phyloP scores from a whole-genome alignment of 305 asterid species.

The Solanum hybrid region DNA sequence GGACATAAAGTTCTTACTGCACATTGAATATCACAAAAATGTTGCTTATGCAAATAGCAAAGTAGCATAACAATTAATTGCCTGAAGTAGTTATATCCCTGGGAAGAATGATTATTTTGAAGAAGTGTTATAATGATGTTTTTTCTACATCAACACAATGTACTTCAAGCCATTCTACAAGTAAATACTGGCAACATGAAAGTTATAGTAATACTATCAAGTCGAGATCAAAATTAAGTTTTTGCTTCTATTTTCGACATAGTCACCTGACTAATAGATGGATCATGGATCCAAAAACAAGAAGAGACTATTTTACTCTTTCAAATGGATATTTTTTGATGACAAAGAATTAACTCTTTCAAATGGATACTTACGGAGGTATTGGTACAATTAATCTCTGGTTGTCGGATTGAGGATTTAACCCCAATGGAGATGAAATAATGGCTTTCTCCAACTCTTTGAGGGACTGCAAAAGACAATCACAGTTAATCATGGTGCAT shows the following conservation, averaged over 20 bases:
- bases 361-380: conserved; percentile 64
- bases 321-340: conserved; percentile 8
- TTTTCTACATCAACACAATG: not conserved
- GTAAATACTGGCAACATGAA: not conserved
- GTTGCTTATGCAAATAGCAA: not conserved
- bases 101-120: not conserved
- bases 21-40: not conserved
- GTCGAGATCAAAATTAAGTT: not conserved
- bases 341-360: not conserved
- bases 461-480: conserved; percentile 47
- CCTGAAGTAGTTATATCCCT: not conserved
- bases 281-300: not conserved
- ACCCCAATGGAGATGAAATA: conserved; percentile 73
- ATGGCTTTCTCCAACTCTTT: conserved; percentile 91
- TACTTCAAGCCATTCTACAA: not conserved
- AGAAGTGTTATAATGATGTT: not conserved
- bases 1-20: not conserved
- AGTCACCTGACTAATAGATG: not conserved
- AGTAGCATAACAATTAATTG: not conserved
- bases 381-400: conserved; percentile 67
- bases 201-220: not conserved
- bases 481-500: not conserved
- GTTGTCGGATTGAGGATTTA: conserved; percentile 67
- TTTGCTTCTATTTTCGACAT: not conserved
- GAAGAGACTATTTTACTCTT: not conserved